These are phyloP conservation scores for Cicer judaicum DNA, from an alignment of 306 rosid genomes.

Conservation along the genomic window DNA sequence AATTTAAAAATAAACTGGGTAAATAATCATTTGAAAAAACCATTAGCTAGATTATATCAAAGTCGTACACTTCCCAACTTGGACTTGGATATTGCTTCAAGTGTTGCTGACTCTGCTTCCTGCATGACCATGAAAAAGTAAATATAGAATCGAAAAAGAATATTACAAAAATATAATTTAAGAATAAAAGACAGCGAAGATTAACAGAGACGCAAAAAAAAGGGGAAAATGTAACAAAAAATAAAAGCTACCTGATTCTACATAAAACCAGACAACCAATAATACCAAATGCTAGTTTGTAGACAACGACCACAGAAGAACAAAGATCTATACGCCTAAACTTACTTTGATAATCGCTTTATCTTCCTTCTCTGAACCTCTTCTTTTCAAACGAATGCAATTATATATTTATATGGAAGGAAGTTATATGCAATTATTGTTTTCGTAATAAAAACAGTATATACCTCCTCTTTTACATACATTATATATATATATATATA, in stretches of 20 bases:
- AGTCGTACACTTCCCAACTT: constrained; percentile 81
- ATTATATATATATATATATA: too few relatives aligned
- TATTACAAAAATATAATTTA: constrained; percentile 3
- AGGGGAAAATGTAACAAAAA: background rate
- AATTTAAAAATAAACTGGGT: constrained; percentile 10
- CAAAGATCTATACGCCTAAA: background rate
- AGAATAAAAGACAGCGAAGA: background rate
- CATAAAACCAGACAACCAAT: constrained; percentile 6
- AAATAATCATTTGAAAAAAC: constrained; percentile 20
- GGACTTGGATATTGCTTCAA: constrained; percentile 93
- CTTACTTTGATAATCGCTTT: background rate
- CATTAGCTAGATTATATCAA: constrained; percentile 40
- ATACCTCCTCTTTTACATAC: too few relatives aligned
- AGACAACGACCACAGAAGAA: constrained; percentile 5
- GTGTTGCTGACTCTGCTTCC: constrained; percentile 95
- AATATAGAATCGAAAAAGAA: constrained; percentile 35
- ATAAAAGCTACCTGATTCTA: constrained; percentile 9
- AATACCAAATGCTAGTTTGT: constrained; percentile 10
- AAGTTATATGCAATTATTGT: background rate
- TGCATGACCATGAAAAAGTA: constrained; percentile 43
- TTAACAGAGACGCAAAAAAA: constrained; percentile 20
- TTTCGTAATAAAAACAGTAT: too few relatives aligned
- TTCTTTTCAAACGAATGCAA: constrained; percentile 5
- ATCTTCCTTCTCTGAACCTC: background rate
- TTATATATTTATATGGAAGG: background rate